Evolutionary conservation across 2,329 filamentous ascomycete genomes (phyloP), one percentile per base, ranked within the genome.

Genomic region (Fonsecaea pugnacius): DNA sequence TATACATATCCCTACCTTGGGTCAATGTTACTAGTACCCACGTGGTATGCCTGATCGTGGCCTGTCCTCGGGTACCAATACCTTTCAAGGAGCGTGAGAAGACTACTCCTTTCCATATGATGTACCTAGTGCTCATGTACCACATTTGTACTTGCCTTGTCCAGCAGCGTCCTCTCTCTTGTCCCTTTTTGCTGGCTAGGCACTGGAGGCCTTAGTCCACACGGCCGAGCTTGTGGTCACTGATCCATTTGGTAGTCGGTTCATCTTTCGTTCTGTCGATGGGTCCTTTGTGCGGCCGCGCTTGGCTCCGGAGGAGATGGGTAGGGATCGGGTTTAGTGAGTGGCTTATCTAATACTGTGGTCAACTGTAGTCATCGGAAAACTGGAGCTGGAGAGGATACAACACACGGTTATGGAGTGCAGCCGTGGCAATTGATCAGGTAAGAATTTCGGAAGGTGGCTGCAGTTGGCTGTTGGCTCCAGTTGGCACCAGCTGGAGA

Each of bases 291-390:
- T 21, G 43, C 32, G 18, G 33, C n/a, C 27, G 43, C n/a, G 43
- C 43, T 32, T 51, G 18, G 33, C 35, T 35, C 50, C 57, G 57
- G 43, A 36, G 46, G 18, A 32, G 30, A 52, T 40, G 57, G 57
- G 43, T 24, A 52, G 48, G 27, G 27, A 59, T 51, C 24, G 32
- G 57, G 57, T 24, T 24, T 59, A 59, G 57, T 43, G 33, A 32
- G n/a, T 14, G 21, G 57, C 57, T 59, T 59, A 59, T 52, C 57
- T 59, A 59, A 59, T 59, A 52, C 32, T 24, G 46, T 52, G 57
- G 43, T 59, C 40, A 59, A 51, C 50, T 59, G 57, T 59, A 59
- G 57, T 59, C 57, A 59, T 59, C 57, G 57, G n/a, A 48, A 51
- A 59, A 51, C 43, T 38, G 43, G 33, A 51, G 57, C 46, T 59